Evolutionary conservation across 176 grass and related monocot genomes (phyloP).

Genomic region (Rhynchospora tenuis): DNA sequence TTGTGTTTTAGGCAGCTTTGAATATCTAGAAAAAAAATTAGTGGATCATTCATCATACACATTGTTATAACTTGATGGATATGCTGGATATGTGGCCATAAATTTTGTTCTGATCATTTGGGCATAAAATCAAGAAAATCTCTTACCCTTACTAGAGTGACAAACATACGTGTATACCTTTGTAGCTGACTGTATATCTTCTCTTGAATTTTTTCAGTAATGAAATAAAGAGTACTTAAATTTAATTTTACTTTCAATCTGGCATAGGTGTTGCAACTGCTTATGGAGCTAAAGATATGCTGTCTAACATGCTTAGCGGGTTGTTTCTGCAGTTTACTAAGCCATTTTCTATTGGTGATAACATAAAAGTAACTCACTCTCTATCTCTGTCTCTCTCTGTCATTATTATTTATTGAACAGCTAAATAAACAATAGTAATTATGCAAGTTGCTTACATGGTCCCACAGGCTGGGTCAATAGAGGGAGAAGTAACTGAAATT

Average conservation of each 20-base stretch:
- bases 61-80: background rate
- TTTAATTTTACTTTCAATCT: background rate
- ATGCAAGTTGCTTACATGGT: background rate
- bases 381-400: background rate
- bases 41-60: background rate
- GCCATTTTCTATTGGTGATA: slow-evolving; percentile 66
- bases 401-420: background rate
- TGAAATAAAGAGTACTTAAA: background rate
- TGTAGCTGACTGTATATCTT: background rate
- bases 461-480: slow-evolving; percentile 75
- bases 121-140: background rate
- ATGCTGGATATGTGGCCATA: background rate
- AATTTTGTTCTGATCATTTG: background rate
- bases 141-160: background rate
- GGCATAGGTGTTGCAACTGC: slow-evolving; percentile 78
- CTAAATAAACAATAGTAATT: no score
- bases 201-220: background rate
- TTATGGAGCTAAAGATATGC: slow-evolving; percentile 89
- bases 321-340: slow-evolving; percentile 74
- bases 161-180: background rate
- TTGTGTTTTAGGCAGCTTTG: background rate
- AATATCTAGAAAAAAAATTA: background rate
- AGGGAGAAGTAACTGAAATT: slow-evolving; percentile 69
- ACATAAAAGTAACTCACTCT: slow-evolving; percentile 57
- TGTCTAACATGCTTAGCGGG: slow-evolving; percentile 78